Base-by-base conservation (phyloP, 2,329 filamentous ascomycete genomes). In the Diaporthe vaccinii region DNA sequence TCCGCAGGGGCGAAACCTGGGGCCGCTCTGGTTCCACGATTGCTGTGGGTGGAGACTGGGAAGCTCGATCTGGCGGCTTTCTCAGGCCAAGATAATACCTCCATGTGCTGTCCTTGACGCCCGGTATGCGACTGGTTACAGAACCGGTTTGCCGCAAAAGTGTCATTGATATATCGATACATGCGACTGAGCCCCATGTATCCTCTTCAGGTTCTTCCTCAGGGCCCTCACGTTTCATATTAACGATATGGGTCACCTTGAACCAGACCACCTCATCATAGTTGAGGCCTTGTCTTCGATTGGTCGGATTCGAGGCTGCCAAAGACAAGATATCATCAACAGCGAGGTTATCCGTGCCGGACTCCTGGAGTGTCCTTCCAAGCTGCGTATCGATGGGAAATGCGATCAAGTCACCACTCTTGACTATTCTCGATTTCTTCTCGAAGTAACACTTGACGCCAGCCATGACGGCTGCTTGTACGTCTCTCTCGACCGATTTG, bases 101-200 rank as follows among this genome's bases (percentile, higher is more conserved):
- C 96, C 96, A 98, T 25, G 91, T 92, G 82, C 91, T 98, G 74
- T 91, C 90, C 77, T 92, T 91, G 0, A 92, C 92, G 9, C 94
- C 91, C 0, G 96, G 96, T 9, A 98, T 89, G 70, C 93, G 93
- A 80, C 94, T 93, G 61, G 94, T 94, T 80, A 95, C 94, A 78
- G 93, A 97, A 4, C 97, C 97, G 49, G 96, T 95, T 81, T 98
- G 95, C 75, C 96, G 94, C 88, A 98, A 96, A 76, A 95, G 93
- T 4, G 97, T 97, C 75, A 92, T 94, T 9, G 93, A 91, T 59
- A 94, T 94, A 82, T 98, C 96, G 67, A 99, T 95, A 62, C 93
- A 93, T 3, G 94, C 95, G 53, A 96, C 92, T 1, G 94, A 94
- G 51, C 95, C 95, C 97, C 97, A 99, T 12, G 92, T 86, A 71